Base-by-base conservation (phyloP, 1,284 basidiomycete species). In the Sporisorium iseilematis-ciliati region DNA sequence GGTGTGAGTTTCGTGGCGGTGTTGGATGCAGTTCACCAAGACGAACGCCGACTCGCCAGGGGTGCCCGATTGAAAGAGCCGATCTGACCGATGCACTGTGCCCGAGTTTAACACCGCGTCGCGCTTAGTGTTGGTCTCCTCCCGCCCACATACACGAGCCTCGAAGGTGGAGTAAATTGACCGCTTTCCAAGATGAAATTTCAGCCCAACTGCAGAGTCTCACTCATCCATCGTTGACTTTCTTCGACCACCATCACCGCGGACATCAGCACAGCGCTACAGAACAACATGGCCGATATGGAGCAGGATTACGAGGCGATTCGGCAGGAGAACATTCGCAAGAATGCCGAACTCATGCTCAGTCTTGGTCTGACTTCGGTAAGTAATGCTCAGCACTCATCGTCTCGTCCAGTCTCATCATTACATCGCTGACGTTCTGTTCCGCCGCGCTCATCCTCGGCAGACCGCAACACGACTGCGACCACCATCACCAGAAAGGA, bases 311-410 rank as follows among this genome's bases (percentile, higher is more conserved):
- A 80, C 45, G 79, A 81, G 48, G 64, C 65, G 33, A 53, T 67
- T 20, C 62, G 87, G 43, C 77, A 82, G 46, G 79, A 82, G 46
- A 87, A 86, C 67, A 87, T 87, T 40, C 77, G 80, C 80, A 84
- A 79, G 73, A 85, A 80, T 65, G 59, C 75, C 50, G 65, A 64
- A 51, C 53, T 82, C 43, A 56, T 81, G 59, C 79, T 66, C 33
- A 75, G 59, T 57, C 65, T 83, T 0, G 75, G 76, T 21, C 61
- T 79, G 31, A 46, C 63, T 21, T 43, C 58, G 21, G 67, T 70
- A n/a, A 64, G 73, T 65, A 26, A 48, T n/a, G 29, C 35, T 33
- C 18, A 38, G 53, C 20, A n/a, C 18, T 18, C n/a, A 3, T 29
- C 42, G n/a, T 29, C 20, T 21, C 42, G 23, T 16, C 29, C 14